Base-by-base conservation (phyloP, 106 monocot genomes). In the Platanthera guangdongensis region DNA sequence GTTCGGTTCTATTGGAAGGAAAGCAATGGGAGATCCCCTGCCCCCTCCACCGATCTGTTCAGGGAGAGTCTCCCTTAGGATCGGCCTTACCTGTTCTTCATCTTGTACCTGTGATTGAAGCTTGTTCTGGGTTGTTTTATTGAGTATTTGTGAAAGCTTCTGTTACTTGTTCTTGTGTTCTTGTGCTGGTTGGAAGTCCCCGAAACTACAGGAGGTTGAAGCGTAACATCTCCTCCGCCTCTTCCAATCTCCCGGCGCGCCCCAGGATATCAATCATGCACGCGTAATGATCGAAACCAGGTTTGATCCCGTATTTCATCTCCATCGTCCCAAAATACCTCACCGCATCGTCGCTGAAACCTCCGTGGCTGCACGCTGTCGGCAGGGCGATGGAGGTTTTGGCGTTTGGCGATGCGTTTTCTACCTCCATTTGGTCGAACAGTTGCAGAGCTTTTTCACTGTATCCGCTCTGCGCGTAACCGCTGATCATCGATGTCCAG, bases 211-310 rank as follows among this genome's bases (percentile, higher is more conserved):
- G n/a, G n/a, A n/a, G n/a, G n/a, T n/a, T n/a, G n/a, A n/a, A n/a
- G n/a, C n/a, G n/a, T n/a, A n/a, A n/a, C n/a, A n/a, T n/a, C n/a
- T 77, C 32, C 25, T 82, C 82, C 55, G 88, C 88, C 63, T 88
- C 82, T 11, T 74, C 30, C 60, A 88, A 65, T 47, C 51, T 80
- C 14, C 88, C 88, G 71, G 82, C 79, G 64, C 84, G 63, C 49
- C 77, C 84, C 3, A 82, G 53, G 18, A 78, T 71, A 39, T 88
- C 84, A 16, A 84, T 82, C 84, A 82, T 79, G 71, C 88, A 88
- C 5, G 78, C 80, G 54, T 80, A 88, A 59, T 88, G 84, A 63
- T 88, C 80, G 3, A 77, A 60, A 9, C 16, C 51, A 46, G 79
- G 84, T 50, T n/a, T 76, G 15, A 85, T 80, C 21, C 80, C 79